Base-by-base conservation (phyloP, 352 stramenopile genomes). In the Globisporangium uncinulatum region DNA sequence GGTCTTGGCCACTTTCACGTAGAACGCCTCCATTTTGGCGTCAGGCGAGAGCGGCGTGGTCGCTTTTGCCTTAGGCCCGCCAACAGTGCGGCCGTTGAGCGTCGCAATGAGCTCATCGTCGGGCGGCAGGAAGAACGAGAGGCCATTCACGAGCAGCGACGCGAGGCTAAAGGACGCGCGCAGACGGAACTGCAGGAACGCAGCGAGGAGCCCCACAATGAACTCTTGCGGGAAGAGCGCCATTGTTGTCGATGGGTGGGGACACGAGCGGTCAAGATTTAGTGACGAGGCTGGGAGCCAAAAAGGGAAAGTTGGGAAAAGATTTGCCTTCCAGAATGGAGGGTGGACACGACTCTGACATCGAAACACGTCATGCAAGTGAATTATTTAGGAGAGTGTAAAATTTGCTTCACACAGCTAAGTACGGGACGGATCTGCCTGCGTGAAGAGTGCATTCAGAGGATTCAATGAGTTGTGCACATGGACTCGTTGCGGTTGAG, bases 51-150 rank as follows among this genome's bases (percentile, higher is more conserved):
- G 69, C 41, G 76, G 76, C 36, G 32, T 15, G 20, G 1, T 9
- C 10, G 15, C 21, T 41, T 82, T 64, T 59, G 39, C 47, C 24
- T 13, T 49, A n/a, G 56, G 67, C 39, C n/a, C 39, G 20, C 24
- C 15, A 10, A 52, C 14, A 6, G 36, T 21, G 21, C 57, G 66
- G 63, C 75, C 77, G 58, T 92, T 92, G 59, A 92, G 76, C 42
- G 67, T 74, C 20, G 79, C 65, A 51, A 92, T 73, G 45, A 92
- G 74, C 56, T 83, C 76, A 53, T 89, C 74, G 36, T 88, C 77
- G 6, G 83, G 82, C 42, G 79, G 83, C 50, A 92, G 53, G 57
- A 90, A 90, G 71, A 89, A 92, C 19, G 76, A 77, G 43, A 92
- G 71, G 5, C 73, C 72, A 42, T 79, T 83, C 44, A 86, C 65